Conservation (phyloP, 768 basidiomycete genomes). For the Lentinula edodes region DNA sequence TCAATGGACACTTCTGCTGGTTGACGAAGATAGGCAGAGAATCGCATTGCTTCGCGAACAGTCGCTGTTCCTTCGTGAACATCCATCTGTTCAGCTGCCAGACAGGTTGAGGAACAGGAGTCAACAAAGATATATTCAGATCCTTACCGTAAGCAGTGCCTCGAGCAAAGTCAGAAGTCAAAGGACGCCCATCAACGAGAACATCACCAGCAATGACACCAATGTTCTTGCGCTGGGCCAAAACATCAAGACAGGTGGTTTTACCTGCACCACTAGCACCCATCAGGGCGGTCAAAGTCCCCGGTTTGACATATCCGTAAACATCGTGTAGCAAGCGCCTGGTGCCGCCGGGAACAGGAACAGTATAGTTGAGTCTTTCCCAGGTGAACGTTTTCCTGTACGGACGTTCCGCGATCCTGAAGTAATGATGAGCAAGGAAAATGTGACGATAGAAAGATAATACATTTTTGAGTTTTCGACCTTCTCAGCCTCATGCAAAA, state of each 20-base stretch:
- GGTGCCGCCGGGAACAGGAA: constrained; percentile 59
- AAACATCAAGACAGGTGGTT: constrained; percentile 72
- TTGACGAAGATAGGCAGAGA: constrained; percentile 82
- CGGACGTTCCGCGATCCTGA: constrained; percentile 5
- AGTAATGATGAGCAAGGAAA: neutral
- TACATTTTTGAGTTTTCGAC: constrained; percentile 7
- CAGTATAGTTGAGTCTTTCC: constrained; percentile 72
- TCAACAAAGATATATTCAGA: constrained; percentile 14
- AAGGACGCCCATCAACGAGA: constrained; percentile 59
- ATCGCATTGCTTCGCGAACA: constrained; percentile 79
- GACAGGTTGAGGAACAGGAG: constrained; percentile 18
- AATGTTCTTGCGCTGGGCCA: constrained; percentile 68
- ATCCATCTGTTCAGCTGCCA: constrained; percentile 75
- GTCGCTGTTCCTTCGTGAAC: constrained; percentile 78
- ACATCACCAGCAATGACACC: constrained; percentile 61
- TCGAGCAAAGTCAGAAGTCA: constrained; percentile 47
- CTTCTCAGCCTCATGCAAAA: constrained; percentile 13
- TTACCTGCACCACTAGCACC: constrained; percentile 63
- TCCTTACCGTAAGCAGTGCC: constrained; percentile 73
- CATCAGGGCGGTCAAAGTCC: constrained; percentile 86
- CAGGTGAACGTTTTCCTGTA: constrained; percentile 70
- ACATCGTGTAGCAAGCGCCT: constrained; percentile 68
- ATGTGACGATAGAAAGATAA: neutral
- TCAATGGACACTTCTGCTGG: constrained; percentile 57
- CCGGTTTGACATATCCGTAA: constrained; percentile 78